Evolutionary conservation across 106 monocot genomes (phyloP).

Genomic region (Hemerocallis citrina): DNA sequence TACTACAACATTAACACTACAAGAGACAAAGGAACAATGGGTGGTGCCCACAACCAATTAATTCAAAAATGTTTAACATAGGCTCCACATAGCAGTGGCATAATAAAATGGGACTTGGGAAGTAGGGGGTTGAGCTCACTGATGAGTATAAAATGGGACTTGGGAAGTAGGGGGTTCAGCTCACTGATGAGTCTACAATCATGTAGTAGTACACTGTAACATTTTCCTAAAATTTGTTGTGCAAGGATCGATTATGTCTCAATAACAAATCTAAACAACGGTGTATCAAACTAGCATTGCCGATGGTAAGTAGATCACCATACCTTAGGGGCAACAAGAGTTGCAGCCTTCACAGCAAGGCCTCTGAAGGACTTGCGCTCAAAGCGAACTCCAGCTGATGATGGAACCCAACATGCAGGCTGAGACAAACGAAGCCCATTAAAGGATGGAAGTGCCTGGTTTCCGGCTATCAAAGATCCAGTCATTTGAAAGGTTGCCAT

Average conservation of each 20-base stretch:
- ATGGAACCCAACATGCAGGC: conserved; percentile 6
- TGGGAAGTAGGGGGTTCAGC: too few species aligned
- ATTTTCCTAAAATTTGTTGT: not conserved
- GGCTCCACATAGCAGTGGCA: too few species aligned
- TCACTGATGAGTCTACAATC: too few species aligned
- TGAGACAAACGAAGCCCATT: conserved; percentile 17
- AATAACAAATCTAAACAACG: not conserved
- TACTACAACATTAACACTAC: too few species aligned
- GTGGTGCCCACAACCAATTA: too few species aligned
- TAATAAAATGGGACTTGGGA: too few species aligned
- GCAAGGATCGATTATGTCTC: not conserved
- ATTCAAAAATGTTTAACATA: too few species aligned
- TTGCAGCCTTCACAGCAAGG: conserved; percentile 45
- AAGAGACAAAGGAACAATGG: too few species aligned
- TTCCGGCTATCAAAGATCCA: conserved; percentile 4
- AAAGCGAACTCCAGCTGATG: conserved; percentile 12
- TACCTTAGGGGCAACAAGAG: conserved; percentile 64
- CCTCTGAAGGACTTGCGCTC: conserved; percentile 23
- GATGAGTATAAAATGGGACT: too few species aligned
- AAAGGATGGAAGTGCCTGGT: conserved; percentile 6
- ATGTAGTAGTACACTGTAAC: not conserved
- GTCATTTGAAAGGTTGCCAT: conserved; percentile 46
- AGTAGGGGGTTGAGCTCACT: too few species aligned
- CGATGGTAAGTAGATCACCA: not conserved
- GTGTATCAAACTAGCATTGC: not conserved